Evolutionary conservation across 2,329 filamentous ascomycete species (phyloP), one percentile per base, ranked within the genome.

Genomic region (Stachybotrys echinatus): DNA sequence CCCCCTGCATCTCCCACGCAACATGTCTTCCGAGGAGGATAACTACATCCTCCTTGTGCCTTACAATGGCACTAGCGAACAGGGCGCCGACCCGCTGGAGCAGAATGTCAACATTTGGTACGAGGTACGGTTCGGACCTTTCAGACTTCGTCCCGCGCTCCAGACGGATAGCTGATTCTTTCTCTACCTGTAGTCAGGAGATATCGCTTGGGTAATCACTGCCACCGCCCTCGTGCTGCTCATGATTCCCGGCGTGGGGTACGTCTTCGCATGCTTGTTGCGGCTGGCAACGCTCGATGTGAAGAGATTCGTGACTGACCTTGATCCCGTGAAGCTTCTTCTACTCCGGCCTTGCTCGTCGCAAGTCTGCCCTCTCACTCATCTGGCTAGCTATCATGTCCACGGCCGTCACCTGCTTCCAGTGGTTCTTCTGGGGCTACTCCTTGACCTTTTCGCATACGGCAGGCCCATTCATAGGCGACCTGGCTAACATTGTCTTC

Each of bases 341-440:
- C 78, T 96, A 95, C 73, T 95, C 89, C 12, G 91, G 91, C 53
- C 83, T 95, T 19, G 90, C 91, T 19, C 85, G 91, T 53, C 80
- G 91, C 64, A 96, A 95, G 73, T 95, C 90, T 0, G 91, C 91
- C 7, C 76, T 96, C 48, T 94, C 90, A 20, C 75, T 96, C 53
- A 89, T 96, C 68, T 95, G 89, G 89, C 83, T 95, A 21, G 92
- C 89, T 4, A 77, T 95, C 64, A 95, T 95, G 88, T 82, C 89
- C 19, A 83, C 85, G 1, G 90, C 86, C 12, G 86, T 95, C 47
- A 85, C 89, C 34, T 87, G 84, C 22, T 95, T 95, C 70, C 90
- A 95, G 68, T 96, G 91, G 91, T 95, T 95, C 75, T 90, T 94
- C 76, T 94, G 89, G 89, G 89, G 89, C 39, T 94, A 89, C 66